Percentiles rank a stretch among this genome's conserved stretches.
phyloP scores from a whole-genome alignment of 2,329 filamentous ascomycete species.

The Alternaria metachromatica region DNA sequence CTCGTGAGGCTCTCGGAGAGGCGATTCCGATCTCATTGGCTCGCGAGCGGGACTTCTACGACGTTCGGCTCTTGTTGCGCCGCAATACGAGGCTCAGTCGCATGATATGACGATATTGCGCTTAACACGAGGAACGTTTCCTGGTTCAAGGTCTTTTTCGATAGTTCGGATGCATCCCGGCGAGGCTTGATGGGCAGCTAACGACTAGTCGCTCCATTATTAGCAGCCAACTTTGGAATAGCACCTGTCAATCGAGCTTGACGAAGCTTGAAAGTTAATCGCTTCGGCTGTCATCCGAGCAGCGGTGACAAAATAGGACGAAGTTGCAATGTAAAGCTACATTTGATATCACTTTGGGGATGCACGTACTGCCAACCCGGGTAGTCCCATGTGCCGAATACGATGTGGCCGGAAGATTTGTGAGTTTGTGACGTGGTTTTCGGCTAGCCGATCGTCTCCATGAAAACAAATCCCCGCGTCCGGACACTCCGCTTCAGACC shows the following conservation, averaged over 20 bases:
- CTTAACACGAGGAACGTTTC: neutral
- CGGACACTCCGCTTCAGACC: neutral
- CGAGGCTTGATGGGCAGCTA: neutral
- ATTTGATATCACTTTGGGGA: neutral
- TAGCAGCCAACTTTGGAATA: neutral
- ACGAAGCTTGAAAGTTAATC: neutral
- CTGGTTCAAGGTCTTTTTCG: neutral
- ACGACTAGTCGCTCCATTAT: neutral
- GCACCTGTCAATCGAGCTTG: neutral
- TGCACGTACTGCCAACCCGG: neutral
- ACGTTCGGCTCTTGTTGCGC: neutral
- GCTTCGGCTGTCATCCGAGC: neutral
- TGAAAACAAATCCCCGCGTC: neutral
- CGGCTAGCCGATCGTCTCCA: neutral
- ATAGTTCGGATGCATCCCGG: neutral
- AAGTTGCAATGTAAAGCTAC: neutral
- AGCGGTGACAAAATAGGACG: neutral
- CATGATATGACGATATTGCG: neutral
- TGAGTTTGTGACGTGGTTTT: neutral
- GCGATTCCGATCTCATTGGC: neutral
- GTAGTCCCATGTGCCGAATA: neutral
- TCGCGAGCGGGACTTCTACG: neutral
- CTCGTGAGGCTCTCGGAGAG: neutral
- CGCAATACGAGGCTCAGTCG: slow-evolving; percentile 3
- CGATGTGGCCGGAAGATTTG: neutral